phyloP scores from a whole-genome alignment of 2,329 filamentous ascomycete genomes.

The Phialophora tarda region DNA sequence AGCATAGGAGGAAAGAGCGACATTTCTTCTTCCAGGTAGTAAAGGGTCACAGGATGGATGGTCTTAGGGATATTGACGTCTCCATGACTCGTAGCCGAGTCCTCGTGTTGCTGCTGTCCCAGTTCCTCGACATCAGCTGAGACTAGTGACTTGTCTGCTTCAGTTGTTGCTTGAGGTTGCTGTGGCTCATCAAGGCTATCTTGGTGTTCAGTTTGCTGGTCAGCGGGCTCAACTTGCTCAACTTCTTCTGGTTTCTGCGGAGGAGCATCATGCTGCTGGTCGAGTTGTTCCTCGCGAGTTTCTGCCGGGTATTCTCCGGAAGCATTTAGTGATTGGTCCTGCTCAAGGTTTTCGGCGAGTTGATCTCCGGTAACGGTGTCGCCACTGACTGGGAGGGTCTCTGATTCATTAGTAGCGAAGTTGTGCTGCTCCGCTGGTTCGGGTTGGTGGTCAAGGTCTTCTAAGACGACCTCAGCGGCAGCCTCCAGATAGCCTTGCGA shows the following conservation, averaged over 20 bases:
- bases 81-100: slow-evolving; percentile 1
- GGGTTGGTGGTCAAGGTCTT: slow-evolving; percentile 20
- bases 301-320: background rate
- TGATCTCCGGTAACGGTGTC: slow-evolving; percentile 7
- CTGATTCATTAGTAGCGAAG: slow-evolving; percentile 16
- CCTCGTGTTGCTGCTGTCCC: slow-evolving; percentile 16
- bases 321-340: slow-evolving; percentile 3
- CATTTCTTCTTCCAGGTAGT: slow-evolving; percentile 63
- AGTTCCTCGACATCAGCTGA: background rate
- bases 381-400: slow-evolving; percentile 4
- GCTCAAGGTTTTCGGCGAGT: slow-evolving; percentile 5
- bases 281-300: background rate
- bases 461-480: slow-evolving; percentile 22
- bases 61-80: background rate
- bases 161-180: background rate
- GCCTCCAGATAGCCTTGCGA: slow-evolving; percentile 12
- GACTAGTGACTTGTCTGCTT: background rate
- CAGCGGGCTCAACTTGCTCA: background rate
- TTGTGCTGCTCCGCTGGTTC: slow-evolving; percentile 8
- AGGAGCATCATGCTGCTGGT: background rate
- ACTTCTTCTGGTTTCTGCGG: background rate
- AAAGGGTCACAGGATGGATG: slow-evolving; percentile 57
- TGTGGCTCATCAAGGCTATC: background rate
- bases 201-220: background rate
- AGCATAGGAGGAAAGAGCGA: slow-evolving; percentile 61